These are phyloP conservation scores for Syncephalis fuscata DNA, from an alignment of 371 early-diverging fungal genomes.

Conservation along the genomic window DNA sequence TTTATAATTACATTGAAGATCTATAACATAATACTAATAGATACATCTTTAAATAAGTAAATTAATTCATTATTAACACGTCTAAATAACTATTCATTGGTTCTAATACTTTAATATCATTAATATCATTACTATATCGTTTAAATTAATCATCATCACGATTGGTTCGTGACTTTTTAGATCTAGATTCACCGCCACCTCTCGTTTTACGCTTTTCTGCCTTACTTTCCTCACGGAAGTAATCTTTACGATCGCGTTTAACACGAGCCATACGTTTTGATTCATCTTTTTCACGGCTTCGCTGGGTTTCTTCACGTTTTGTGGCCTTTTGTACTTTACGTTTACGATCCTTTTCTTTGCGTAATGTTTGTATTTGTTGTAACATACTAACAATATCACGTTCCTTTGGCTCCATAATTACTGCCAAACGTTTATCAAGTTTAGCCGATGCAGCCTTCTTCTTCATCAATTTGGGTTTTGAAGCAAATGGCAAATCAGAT, in stretches of 20 bases:
- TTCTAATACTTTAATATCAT: no score
- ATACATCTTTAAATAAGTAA: no score
- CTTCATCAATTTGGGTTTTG: slow-evolving; percentile 62
- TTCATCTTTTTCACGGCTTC: slow-evolving; percentile 40
- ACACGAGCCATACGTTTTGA: slow-evolving; percentile 25
- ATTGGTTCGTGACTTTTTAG: no score
- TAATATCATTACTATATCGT: no score
- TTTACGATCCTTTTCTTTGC: slow-evolving; percentile 65
- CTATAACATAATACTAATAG: no score
- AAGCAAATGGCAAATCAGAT: slow-evolving; percentile 75
- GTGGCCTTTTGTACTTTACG: slow-evolving; percentile 44
- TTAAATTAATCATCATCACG: no score
- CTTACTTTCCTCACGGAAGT: slow-evolving; percentile 3
- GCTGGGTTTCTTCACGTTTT: slow-evolving; percentile 19
- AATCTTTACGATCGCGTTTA: slow-evolving; percentile 7
- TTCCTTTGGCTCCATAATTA: slow-evolving; percentile 79
- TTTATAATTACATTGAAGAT: no score
- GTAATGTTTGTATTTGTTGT: slow-evolving; percentile 73
- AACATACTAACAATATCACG: slow-evolving; percentile 65
- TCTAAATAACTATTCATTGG: no score
- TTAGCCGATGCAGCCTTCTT: slow-evolving; percentile 21
- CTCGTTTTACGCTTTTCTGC: neutral
- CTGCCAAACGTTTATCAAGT: slow-evolving; percentile 54
- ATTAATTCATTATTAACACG: no score
- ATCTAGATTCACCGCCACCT: no score